Percentiles rank a stretch among this genome's conserved stretches.
Conservation (phyloP, 805 yeast species). For the Schwanniomyces yamadae region DNA sequence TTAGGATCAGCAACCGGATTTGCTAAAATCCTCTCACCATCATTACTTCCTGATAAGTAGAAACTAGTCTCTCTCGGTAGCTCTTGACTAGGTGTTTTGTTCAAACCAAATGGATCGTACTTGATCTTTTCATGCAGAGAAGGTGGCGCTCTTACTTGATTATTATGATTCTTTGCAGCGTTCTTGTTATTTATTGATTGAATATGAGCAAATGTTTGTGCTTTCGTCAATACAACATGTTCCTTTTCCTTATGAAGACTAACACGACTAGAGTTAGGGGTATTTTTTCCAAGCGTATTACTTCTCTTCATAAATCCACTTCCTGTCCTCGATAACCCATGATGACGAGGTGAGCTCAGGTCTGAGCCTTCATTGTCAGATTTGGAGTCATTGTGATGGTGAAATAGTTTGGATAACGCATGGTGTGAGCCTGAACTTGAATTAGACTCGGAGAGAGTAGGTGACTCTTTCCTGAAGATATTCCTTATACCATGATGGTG, state of each 20-base stretch:
- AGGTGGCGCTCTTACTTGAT: constrained; percentile 10
- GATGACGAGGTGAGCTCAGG: neutral
- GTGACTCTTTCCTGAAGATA: constrained; percentile 19
- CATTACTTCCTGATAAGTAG: constrained; percentile 33
- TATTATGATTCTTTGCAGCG: constrained; percentile 17
- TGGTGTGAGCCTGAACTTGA: constrained; percentile 9
- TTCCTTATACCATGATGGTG: constrained; percentile 19
- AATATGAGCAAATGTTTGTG: constrained; percentile 39
- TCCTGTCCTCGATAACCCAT: neutral
- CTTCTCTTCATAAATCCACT: constrained; percentile 12
- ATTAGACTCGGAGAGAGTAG: constrained; percentile 10
- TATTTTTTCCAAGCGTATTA: constrained; percentile 18
- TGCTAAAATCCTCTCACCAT: constrained; percentile 50
- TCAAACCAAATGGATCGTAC: constrained; percentile 66
- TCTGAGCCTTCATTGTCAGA: constrained; percentile 1
- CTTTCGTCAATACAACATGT: constrained; percentile 21
- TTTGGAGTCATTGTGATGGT: constrained; percentile 13
- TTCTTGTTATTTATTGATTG: constrained; percentile 31
- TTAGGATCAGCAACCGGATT: constrained; percentile 69
- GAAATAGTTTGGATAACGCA: constrained; percentile 21
- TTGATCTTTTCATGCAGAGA: constrained; percentile 43
- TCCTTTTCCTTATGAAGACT: constrained; percentile 8
- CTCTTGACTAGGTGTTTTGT: constrained; percentile 26
- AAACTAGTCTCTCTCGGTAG: constrained; percentile 28
- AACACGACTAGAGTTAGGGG: constrained; percentile 16